Evolutionary conservation across 2,329 filamentous ascomycete species (phyloP).

Genomic region (Metarhizium album): DNA sequence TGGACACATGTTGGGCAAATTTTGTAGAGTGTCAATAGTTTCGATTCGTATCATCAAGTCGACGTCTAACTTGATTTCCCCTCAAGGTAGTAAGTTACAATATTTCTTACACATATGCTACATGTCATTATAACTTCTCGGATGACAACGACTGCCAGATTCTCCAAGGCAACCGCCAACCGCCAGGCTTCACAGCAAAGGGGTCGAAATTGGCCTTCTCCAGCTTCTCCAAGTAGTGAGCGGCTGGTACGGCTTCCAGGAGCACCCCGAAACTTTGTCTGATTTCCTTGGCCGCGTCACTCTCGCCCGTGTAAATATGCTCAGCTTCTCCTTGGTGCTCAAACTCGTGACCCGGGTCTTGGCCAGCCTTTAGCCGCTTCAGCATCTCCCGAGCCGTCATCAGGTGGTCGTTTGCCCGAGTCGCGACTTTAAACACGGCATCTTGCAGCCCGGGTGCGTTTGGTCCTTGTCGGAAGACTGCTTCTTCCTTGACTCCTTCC

Average conservation of each 20-base stretch:
- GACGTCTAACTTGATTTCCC: background rate
- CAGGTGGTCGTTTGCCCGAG: constrained; percentile 87
- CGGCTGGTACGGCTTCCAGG: constrained; percentile 67
- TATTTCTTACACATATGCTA: background rate
- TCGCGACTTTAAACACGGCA: constrained; percentile 85
- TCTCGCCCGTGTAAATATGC: constrained; percentile 35
- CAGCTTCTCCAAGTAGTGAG: constrained; percentile 66
- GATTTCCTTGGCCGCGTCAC: constrained; percentile 29
- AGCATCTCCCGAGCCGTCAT: constrained; percentile 92
- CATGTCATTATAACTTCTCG: constrained; percentile 30
- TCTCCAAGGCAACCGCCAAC: constrained; percentile 80
- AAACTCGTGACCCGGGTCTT: constrained; percentile 73
- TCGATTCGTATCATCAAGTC: background rate
- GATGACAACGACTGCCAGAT: constrained; percentile 44
- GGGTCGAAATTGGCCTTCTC: constrained; percentile 77
- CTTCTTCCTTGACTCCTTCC: constrained; percentile 71
- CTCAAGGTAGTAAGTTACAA: background rate
- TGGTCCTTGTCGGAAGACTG: constrained; percentile 72
- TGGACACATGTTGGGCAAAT: background rate
- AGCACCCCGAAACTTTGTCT: constrained; percentile 66
- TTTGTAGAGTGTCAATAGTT: background rate
- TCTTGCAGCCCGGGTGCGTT: constrained; percentile 74
- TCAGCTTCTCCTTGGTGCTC: constrained; percentile 76
- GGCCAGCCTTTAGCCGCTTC: constrained; percentile 61
- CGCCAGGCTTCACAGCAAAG: constrained; percentile 51